Evolutionary conservation across 139 green algal genomes (phyloP).

Genomic region (Coccomyxa sp.): DNA sequence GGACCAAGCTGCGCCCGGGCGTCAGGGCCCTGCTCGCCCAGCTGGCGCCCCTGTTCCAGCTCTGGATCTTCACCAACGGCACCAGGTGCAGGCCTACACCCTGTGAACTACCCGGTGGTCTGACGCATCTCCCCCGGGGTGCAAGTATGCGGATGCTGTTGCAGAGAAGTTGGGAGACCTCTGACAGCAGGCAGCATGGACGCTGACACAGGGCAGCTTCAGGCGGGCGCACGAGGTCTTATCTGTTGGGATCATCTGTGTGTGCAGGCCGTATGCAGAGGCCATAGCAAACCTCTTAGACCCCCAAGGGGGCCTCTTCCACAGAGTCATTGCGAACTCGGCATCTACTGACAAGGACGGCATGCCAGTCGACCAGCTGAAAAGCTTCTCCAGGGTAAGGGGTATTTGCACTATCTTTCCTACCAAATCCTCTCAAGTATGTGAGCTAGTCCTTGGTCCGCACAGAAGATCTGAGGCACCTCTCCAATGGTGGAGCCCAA

Average conservation of each 20-base stretch:
- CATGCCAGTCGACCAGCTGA: too few relatives aligned
- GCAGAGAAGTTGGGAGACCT: too few relatives aligned
- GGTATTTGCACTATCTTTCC: too few relatives aligned
- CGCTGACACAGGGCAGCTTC: too few relatives aligned
- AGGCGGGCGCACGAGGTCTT: neutral
- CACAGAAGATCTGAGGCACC: too few relatives aligned
- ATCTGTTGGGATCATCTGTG: neutral
- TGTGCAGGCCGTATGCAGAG: conserved; percentile 25
- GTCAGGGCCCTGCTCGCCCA: conserved; percentile 57
- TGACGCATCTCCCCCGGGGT: neutral
- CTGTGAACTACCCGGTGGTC: neutral
- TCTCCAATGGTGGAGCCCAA: too few relatives aligned
- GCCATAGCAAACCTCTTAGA: conserved; percentile 82
- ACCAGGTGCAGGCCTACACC: conserved; percentile 36
- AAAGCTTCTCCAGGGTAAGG: too few relatives aligned
- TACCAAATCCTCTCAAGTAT: too few relatives aligned
- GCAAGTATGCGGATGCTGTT: neutral
- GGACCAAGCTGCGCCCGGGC: conserved; percentile 90
- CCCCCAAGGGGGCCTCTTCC: conserved; percentile 64
- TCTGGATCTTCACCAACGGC: conserved; percentile 96
- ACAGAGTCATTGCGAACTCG: too few relatives aligned
- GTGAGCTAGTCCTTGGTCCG: too few relatives aligned
- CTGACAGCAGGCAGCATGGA: too few relatives aligned
- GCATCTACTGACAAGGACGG: too few relatives aligned
- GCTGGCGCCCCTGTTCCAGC: conserved; percentile 64